Conservation (phyloP, 2,329 filamentous ascomycete species). For the Ampelomyces quisqualis region DNA sequence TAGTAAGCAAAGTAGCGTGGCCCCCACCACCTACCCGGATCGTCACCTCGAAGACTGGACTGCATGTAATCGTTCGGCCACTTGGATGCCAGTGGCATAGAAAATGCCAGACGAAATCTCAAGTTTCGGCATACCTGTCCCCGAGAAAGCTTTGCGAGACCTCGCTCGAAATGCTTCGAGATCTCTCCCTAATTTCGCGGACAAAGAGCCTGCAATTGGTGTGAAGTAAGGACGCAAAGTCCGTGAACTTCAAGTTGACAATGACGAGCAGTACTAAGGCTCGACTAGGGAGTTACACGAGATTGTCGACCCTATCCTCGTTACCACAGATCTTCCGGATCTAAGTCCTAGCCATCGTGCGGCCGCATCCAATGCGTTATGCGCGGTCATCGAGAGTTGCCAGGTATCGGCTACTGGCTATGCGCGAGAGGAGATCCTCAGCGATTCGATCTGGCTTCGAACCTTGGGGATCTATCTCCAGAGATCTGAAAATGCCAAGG, state of each 20-base stretch:
- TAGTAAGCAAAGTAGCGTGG: neutral
- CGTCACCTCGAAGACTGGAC: no score
- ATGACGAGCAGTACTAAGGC: constrained; percentile 18
- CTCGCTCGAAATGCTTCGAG: constrained; percentile 28
- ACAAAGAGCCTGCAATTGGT: constrained; percentile 26
- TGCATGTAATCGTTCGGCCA: no score
- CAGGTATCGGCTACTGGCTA: constrained; percentile 31
- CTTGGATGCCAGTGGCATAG: neutral
- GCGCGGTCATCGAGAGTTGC: constrained; percentile 47
- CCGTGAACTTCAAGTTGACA: constrained; percentile 31
- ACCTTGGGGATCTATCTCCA: constrained; percentile 47
- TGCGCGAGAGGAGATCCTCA: constrained; percentile 36
- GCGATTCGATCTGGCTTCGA: constrained; percentile 42
- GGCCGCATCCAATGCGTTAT: constrained; percentile 51
- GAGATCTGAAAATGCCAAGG: constrained; percentile 47
- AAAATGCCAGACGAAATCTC: neutral
- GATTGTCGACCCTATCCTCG: constrained; percentile 31
- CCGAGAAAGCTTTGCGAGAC: constrained; percentile 32
- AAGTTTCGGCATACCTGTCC: constrained; percentile 16
- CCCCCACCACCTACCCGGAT: neutral
- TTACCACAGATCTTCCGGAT: constrained; percentile 37
- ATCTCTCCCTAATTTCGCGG: constrained; percentile 27
- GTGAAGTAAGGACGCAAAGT: constrained; percentile 44
- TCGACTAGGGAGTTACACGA: constrained; percentile 30
- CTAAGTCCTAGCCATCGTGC: constrained; percentile 45